These are phyloP conservation scores for Triangularia verruculosa DNA, from an alignment of 2,329 filamentous ascomycete genomes.

Conservation along the genomic window DNA sequence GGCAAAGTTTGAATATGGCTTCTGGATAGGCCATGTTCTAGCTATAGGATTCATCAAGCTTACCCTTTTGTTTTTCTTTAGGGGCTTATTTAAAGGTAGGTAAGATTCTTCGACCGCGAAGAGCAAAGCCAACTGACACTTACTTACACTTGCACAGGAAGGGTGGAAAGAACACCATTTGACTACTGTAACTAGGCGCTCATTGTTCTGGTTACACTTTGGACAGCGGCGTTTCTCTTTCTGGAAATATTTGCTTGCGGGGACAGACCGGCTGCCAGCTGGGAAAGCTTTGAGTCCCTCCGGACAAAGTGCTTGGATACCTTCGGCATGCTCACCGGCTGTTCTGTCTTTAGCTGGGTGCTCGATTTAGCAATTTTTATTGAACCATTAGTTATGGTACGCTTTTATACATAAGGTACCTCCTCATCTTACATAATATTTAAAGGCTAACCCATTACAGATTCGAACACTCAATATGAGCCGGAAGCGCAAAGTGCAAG, in stretches of 20 bases:
- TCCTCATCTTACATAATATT: no score
- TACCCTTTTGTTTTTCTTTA: neutral
- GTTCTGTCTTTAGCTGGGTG: neutral
- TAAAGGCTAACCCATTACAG: no score
- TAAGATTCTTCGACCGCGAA: no score
- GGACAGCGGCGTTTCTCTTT: neutral
- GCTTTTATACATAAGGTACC: no score
- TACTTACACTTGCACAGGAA: no score
- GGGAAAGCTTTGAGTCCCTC: neutral
- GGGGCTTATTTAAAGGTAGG: neutral
- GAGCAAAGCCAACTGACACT: no score
- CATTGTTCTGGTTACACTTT: no score
- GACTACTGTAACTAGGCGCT: no score
- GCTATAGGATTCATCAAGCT: neutral
- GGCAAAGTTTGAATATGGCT: neutral
- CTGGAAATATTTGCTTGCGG: neutral
- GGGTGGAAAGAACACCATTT: no score
- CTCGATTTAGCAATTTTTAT: no score
- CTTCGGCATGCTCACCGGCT: neutral
- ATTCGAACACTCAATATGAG: no score
- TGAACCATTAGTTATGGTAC: no score
- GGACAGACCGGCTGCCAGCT: neutral
- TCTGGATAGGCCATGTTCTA: neutral
- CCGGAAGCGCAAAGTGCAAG: neutral
- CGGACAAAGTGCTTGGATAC: neutral